Evolutionary conservation across 2,329 filamentous ascomycete genomes (phyloP), one percentile per base, ranked within the genome.

Genomic region (Aureobasidium subglaciale): DNA sequence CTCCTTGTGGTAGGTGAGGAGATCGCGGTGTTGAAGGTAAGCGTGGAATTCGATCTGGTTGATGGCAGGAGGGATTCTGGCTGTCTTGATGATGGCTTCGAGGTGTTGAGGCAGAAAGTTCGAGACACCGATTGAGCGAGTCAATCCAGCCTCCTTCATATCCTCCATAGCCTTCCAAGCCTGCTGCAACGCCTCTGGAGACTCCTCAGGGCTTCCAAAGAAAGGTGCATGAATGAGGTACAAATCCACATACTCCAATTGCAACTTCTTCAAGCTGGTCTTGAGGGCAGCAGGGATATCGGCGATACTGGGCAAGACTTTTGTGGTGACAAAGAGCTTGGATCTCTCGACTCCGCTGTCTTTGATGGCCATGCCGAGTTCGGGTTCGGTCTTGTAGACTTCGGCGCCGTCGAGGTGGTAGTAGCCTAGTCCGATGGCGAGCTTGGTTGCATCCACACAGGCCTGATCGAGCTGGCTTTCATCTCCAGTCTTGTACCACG

Each of bases 361-460:
- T 25, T 68, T 68, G 65, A 78, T 77, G 20, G 71, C 76, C 8
- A 66, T 68, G 10, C 76, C 75, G 15, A 78, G 70, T 62, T 78
- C 76, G 3, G 70, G 67, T 62, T 78, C 76, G 2, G 75, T 78
- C 60, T 77, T 75, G 69, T 78, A 78, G 58, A 76, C 71, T 43
- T 91, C 84, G 18, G 88, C 88, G 40, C 87, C 82, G 67, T 92
- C 88, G 3, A 91, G 75, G 64, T 91, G 87, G 57, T 78, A 77
- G 68, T 84, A 90, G 22, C 85, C 87, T n/a, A 81, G 69, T 55
- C 80, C 78, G 63, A 90, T 85, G 29, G 87, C 87, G 60, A 72
- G 77, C 56, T 85, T 79, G 41, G 78, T 73, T 1, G 72, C 70
- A 50, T 84, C 79, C 13, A 84, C 73, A 48, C 78, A 72, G 5